Evolutionary conservation across 2,329 filamentous ascomycete genomes (phyloP).

Genomic region (Trichoderma semiorbis): DNA sequence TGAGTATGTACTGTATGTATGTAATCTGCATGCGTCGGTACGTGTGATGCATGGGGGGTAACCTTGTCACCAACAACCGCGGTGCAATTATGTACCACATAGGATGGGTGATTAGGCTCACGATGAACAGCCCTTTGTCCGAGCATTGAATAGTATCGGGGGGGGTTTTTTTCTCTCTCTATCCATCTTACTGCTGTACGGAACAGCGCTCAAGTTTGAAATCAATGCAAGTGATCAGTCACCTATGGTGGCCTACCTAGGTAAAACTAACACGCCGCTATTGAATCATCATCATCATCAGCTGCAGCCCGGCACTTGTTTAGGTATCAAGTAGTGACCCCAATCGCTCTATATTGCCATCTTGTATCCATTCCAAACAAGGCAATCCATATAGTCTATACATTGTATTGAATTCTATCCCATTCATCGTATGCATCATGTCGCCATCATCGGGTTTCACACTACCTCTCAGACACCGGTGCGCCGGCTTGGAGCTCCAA

Average conservation of each 20-base stretch:
- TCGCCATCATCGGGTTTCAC: background rate
- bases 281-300: background rate
- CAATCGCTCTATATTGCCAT: background rate
- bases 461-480: constrained; percentile 20
- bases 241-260: background rate
- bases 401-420: background rate
- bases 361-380: background rate
- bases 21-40: background rate
- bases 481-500: constrained; percentile 27
- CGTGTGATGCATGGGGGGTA: background rate
- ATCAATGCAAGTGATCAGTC: background rate
- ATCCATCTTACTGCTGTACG: background rate
- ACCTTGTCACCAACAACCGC: background rate
- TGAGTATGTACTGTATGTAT: background rate
- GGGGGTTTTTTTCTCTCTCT: background rate
- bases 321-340: background rate
- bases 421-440: background rate
- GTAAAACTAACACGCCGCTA: background rate
- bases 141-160: background rate
- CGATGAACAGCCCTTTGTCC: background rate
- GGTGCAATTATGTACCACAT: background rate
- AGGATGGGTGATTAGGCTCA: no score
- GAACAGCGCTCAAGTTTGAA: background rate
- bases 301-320: background rate
- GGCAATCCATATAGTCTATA: background rate